Conservation (phyloP, 2,329 filamentous ascomycete genomes). For the Nothophoma quercina region DNA sequence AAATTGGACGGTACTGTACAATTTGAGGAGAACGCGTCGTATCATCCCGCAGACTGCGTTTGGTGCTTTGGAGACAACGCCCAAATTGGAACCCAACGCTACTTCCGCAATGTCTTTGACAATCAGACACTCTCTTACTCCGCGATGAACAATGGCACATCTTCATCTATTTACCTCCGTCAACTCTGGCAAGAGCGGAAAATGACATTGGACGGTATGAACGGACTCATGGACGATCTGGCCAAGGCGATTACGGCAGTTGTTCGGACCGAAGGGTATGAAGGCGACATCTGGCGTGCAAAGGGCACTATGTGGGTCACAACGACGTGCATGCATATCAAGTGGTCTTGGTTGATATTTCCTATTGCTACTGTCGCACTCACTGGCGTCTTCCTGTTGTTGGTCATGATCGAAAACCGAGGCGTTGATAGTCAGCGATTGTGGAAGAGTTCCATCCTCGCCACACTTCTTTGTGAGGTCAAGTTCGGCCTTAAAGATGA, state of each 20-base stretch:
- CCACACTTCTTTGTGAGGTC: neutral
- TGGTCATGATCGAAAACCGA: neutral
- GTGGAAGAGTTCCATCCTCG: constrained; percentile 7
- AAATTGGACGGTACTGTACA: too few species aligned
- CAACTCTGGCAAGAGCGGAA: neutral
- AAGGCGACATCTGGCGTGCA: neutral
- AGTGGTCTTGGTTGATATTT: neutral
- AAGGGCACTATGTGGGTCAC: neutral
- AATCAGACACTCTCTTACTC: neutral
- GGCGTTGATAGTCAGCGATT: neutral
- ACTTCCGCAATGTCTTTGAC: neutral
- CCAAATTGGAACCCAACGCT: too few species aligned
- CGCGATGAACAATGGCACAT: too few species aligned
- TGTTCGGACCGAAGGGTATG: neutral
- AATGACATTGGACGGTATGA: neutral
- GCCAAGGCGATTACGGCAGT: neutral
- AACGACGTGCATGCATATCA: neutral
- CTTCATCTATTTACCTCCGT: neutral
- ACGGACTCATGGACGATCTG: neutral
- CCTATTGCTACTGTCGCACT: neutral
- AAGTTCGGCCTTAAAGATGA: neutral
- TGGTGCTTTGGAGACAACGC: too few species aligned
- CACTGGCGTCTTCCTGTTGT: neutral
- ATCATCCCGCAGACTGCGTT: too few species aligned
- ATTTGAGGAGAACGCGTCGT: too few species aligned